These are phyloP conservation scores for Nephelium lappaceum DNA, from an alignment of 345 rosid genomes.

Conservation along the genomic window DNA sequence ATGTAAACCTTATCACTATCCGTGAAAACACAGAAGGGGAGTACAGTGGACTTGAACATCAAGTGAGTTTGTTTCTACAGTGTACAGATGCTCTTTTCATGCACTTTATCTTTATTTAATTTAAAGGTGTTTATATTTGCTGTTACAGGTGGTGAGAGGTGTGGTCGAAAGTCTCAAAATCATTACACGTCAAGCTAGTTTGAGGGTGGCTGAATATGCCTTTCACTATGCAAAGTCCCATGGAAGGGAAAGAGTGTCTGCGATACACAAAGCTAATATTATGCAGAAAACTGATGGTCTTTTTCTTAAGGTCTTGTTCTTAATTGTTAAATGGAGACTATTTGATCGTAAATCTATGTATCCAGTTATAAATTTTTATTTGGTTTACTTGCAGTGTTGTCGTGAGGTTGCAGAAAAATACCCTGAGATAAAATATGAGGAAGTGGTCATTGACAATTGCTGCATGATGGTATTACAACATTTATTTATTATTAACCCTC, in stretches of 20 bases:
- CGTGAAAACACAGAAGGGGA: slow-evolving; percentile 99
- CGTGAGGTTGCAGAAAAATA: slow-evolving; percentile 99
- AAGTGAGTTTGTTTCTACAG: slow-evolving; percentile 52
- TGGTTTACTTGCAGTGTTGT: slow-evolving; percentile 73
- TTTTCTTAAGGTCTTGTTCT: slow-evolving; percentile 70
- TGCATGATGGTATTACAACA: slow-evolving; percentile 88
- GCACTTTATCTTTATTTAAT: background rate
- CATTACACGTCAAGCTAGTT: slow-evolving; percentile 95
- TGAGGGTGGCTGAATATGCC: slow-evolving; percentile 99
- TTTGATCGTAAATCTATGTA: background rate
- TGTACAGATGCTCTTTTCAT: background rate
- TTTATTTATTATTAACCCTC: background rate
- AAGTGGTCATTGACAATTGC: slow-evolving; percentile 99
- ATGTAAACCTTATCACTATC: slow-evolving; percentile 89
- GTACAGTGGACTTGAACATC: slow-evolving; percentile 99
- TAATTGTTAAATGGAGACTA: background rate
- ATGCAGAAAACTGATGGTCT: slow-evolving; percentile 99
- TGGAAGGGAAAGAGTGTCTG: slow-evolving; percentile 96
- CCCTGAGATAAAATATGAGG: slow-evolving; percentile 93
- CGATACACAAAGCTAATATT: slow-evolving; percentile 95
- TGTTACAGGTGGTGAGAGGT: slow-evolving; percentile 91
- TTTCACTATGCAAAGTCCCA: slow-evolving; percentile 95
- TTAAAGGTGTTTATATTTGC: slow-evolving; percentile 7
- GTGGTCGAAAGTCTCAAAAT: slow-evolving; percentile 98
- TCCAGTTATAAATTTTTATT: slow-evolving; percentile 2